These are phyloP conservation scores for Ambrosiella beaveri DNA, from an alignment of 2,329 filamentous ascomycete genomes.

Conservation along the genomic window DNA sequence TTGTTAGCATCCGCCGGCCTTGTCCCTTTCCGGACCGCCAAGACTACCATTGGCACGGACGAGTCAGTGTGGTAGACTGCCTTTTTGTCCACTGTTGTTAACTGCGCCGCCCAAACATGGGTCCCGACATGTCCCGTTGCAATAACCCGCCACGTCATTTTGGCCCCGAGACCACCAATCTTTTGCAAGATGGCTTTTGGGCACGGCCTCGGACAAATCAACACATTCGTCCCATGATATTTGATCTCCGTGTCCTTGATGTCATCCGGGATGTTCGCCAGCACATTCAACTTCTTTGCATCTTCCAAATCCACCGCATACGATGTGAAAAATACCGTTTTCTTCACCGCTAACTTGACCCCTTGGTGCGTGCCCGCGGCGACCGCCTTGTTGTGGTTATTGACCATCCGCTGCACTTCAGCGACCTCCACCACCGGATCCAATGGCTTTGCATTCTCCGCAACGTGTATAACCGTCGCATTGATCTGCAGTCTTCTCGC, in stretches of 20 bases:
- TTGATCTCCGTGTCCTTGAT: conserved; percentile 56
- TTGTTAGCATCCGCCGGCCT: conserved; percentile 63
- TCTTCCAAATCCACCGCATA: conserved; percentile 66
- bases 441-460: conserved; percentile 54
- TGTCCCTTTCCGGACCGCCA: conserved; percentile 60
- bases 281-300: conserved; percentile 50
- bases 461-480: conserved; percentile 73
- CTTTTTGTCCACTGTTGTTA: conserved; percentile 52
- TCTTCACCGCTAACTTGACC: conserved; percentile 53
- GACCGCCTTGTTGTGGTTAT: conserved; percentile 58
- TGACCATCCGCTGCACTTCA: conserved; percentile 77
- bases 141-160: conserved; percentile 68
- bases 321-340: conserved; percentile 78
- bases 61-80: conserved; percentile 66
- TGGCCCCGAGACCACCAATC: conserved; percentile 72
- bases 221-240: conserved; percentile 72
- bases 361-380: conserved; percentile 17
- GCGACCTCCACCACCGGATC: conserved; percentile 65
- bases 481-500: conserved; percentile 26
- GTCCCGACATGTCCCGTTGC: conserved; percentile 60
- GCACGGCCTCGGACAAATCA: conserved; percentile 69
- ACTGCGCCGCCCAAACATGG: conserved; percentile 70
- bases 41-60: conserved; percentile 58
- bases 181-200: conserved; percentile 57
- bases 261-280: conserved; percentile 47